phyloP scores from a whole-genome alignment of 2,329 filamentous ascomycete species.

The Epichloe uncinata region DNA sequence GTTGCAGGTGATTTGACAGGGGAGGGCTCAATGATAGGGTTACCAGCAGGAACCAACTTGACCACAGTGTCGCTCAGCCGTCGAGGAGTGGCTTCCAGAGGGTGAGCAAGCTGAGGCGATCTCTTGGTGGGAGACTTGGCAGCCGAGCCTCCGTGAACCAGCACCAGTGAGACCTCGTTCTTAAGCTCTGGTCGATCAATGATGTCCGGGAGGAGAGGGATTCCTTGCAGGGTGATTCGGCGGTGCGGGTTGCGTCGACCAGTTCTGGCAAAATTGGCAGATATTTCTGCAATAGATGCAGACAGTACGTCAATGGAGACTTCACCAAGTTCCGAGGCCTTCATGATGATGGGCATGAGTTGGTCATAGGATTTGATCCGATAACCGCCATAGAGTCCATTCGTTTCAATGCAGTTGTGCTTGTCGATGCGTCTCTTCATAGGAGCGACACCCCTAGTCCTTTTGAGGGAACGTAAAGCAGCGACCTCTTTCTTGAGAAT shows the following conservation, averaged over 20 bases:
- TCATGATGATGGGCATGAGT: constrained; percentile 13
- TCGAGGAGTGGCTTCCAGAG: constrained; percentile 13
- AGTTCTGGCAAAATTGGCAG: constrained; percentile 8
- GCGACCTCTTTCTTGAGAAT: constrained; percentile 2
- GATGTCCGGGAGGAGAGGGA: constrained; percentile 15
- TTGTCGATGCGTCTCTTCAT: constrained; percentile 15
- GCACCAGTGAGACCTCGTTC: constrained; percentile 12
- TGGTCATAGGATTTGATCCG: constrained; percentile 13
- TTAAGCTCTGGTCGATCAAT: constrained; percentile 17
- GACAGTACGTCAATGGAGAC: constrained; percentile 12
- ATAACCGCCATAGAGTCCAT: constrained; percentile 14
- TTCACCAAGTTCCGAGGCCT: constrained; percentile 10
- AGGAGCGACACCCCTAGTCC: constrained; percentile 11
- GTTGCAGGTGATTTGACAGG: constrained; percentile 17
- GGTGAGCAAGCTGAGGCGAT: constrained; percentile 13
- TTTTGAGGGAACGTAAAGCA: constrained; percentile 1
- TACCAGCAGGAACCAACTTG: constrained; percentile 15
- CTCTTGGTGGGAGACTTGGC: constrained; percentile 20
- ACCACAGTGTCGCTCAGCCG: constrained; percentile 18
- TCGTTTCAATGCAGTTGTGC: constrained; percentile 6
- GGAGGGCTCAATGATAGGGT: constrained; percentile 14
- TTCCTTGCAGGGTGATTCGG: constrained; percentile 8
- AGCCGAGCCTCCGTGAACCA: constrained; percentile 9
- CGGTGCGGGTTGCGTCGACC: constrained; percentile 1
- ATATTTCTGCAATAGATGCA: constrained; percentile 15